phyloP scores from a whole-genome alignment of 1,284 basidiomycete species.

The Mixia osmundae region DNA sequence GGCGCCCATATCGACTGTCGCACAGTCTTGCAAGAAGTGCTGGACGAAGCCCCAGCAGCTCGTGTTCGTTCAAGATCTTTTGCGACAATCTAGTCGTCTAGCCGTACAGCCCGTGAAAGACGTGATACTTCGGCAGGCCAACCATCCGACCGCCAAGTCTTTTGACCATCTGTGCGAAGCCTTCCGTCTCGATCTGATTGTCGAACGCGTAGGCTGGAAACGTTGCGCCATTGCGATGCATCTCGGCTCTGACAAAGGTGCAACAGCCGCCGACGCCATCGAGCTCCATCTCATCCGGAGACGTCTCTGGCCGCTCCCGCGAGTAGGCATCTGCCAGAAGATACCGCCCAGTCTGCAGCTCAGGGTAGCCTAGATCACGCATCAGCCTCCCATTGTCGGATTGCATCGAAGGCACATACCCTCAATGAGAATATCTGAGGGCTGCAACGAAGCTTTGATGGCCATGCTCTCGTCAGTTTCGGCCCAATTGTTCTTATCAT shows the following conservation, averaged over 20 bases:
- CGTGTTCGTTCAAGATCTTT: too few relatives aligned
- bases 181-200: slow-evolving; percentile 12
- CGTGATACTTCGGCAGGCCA: slow-evolving; percentile 11
- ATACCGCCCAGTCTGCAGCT: slow-evolving; percentile 4
- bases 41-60: too few relatives aligned
- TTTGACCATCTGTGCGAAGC: slow-evolving; percentile 9
- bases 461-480: slow-evolving; percentile 6
- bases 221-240: slow-evolving; percentile 8
- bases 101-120: slow-evolving; percentile 9
- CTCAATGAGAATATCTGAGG: slow-evolving; percentile 9
- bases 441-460: slow-evolving; percentile 2
- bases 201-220: slow-evolving; percentile 10
- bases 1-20: slow-evolving; percentile 51
- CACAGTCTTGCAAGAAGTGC: slow-evolving; percentile 49
- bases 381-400: background rate
- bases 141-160: slow-evolving; percentile 8
- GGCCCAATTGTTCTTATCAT: slow-evolving; percentile 8
- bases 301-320: too few relatives aligned
- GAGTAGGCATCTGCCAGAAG: too few relatives aligned
- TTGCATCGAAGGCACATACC: slow-evolving; percentile 7
- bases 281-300: slow-evolving; percentile 1
- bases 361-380: background rate
- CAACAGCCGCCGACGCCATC: slow-evolving; percentile 7
- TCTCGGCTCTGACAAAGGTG: slow-evolving; percentile 7
- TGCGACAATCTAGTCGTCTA: too few relatives aligned